phyloP scores from a whole-genome alignment of 2,329 filamentous ascomycete genomes.

The Ustilaginoidea virens region DNA sequence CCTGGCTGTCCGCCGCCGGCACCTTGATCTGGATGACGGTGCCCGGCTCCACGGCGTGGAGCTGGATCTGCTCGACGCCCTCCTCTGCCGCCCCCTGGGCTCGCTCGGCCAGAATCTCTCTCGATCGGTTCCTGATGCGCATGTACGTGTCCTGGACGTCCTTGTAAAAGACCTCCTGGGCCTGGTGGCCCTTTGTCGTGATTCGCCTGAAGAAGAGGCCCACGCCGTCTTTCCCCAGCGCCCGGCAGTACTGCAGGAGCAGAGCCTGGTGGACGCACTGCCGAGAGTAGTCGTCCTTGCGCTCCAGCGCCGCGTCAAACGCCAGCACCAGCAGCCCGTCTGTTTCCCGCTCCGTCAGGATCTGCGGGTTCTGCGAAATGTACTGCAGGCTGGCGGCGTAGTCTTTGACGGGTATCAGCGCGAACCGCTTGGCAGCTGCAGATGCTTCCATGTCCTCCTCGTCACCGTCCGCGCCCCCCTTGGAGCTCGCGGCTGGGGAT shows the following conservation, averaged over 20 bases:
- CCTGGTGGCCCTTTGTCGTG: slow-evolving; percentile 77
- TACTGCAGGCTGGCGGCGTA: slow-evolving; percentile 62
- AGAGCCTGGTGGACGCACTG: slow-evolving; percentile 90
- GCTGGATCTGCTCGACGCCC: slow-evolving; percentile 84
- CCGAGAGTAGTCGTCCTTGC: slow-evolving; percentile 58
- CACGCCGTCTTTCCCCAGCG: slow-evolving; percentile 76
- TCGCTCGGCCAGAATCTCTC: slow-evolving; percentile 48
- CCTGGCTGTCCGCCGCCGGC: slow-evolving; percentile 51
- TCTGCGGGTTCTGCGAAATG: slow-evolving; percentile 60
- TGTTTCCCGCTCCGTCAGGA: slow-evolving; percentile 73
- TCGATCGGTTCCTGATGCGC: slow-evolving; percentile 62
- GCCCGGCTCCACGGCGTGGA: slow-evolving; percentile 87
- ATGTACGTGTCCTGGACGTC: slow-evolving; percentile 82
- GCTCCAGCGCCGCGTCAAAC: slow-evolving; percentile 73
- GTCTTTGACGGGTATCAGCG: slow-evolving; percentile 59
- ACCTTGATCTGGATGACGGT: slow-evolving; percentile 83
- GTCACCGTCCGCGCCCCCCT: slow-evolving; percentile 37
- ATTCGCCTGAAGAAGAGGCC: slow-evolving; percentile 93
- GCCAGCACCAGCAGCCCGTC: slow-evolving; percentile 84
- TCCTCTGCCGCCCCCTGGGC: slow-evolving; percentile 27
- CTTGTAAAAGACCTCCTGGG: slow-evolving; percentile 78
- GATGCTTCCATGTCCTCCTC: slow-evolving; percentile 65
- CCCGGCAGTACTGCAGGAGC: slow-evolving; percentile 85
- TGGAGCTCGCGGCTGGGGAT: slow-evolving; percentile 4
- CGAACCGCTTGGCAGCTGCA: slow-evolving; percentile 64